Conservation (phyloP, 2,329 filamentous ascomycete genomes). For the Aspergillus texensis region DNA sequence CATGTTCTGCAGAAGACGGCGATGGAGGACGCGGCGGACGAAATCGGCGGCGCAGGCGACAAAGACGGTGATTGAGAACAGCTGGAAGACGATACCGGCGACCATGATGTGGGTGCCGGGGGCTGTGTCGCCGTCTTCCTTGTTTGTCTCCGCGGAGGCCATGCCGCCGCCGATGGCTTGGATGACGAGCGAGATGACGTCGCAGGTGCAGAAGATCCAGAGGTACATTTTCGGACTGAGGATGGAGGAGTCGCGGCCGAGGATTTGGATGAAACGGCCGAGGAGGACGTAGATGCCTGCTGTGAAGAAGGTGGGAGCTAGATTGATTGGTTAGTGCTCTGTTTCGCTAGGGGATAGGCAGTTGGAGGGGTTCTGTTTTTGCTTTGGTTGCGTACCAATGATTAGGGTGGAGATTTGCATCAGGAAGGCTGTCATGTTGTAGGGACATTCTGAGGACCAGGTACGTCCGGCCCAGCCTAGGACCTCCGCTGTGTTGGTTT, state of each 20-base stretch:
- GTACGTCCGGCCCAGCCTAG: constrained; percentile 54
- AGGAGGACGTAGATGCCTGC: constrained; percentile 56
- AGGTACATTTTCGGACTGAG: constrained; percentile 49
- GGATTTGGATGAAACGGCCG: constrained; percentile 49
- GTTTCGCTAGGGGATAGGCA: background rate
- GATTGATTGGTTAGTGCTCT: background rate
- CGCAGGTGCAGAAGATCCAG: constrained; percentile 56
- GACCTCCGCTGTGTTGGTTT: constrained; percentile 38
- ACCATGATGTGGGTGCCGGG: constrained; percentile 54
- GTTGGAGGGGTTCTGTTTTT: background rate
- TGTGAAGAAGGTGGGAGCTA: constrained; percentile 54
- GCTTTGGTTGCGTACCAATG: constrained; percentile 30
- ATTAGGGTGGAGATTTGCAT: constrained; percentile 53
- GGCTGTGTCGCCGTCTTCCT: constrained; percentile 50
- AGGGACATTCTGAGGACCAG: constrained; percentile 54
- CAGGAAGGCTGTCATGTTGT: constrained; percentile 52
- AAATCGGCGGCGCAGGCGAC: constrained; percentile 52
- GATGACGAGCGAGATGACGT: constrained; percentile 57
- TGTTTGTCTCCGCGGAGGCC: constrained; percentile 47
- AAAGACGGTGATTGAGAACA: constrained; percentile 59
- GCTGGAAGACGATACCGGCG: constrained; percentile 61
- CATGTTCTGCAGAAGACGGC: constrained; percentile 27
- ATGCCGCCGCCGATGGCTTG: constrained; percentile 61
- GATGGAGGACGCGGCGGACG: constrained; percentile 40
- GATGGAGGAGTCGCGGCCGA: constrained; percentile 49